Evolutionary conservation across 2,329 filamentous ascomycete genomes (phyloP), one percentile per base, ranked within the genome.

Genomic region (Plenodomus tracheiphilus): DNA sequence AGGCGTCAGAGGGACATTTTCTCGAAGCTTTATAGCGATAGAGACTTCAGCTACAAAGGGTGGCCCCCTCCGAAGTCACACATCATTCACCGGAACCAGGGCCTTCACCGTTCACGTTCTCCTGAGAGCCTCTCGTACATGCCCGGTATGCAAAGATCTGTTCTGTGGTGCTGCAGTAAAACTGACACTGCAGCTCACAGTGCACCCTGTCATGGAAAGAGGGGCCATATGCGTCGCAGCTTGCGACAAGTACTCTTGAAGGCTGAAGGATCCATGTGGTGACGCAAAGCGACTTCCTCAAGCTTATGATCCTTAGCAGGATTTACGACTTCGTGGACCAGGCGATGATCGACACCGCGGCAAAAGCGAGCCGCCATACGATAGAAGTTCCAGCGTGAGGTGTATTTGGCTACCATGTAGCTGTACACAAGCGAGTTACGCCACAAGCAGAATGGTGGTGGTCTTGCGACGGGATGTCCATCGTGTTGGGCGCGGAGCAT

Each of bases 391-490:
- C 74, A 78, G 17, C 75, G 66, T 7, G 66, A 70, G 0, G 73
- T 76, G 49, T 69, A 77, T 54, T 79, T 79, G n/a, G 60, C 63
- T 2, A 78, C 6, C 68, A 79, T 75, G 55, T 78, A 79, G 1
- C 50, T 53, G 49, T 76, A 75, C 1, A 74, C 61, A 5, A 54
- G 38, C 30, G 52, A 16, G 46, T 72, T 63, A 6, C 53, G 45
- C 15, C 43, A 38, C 37, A 46, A 30, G 41, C 11, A 43, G 22
- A 71, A 65, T 1, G 41, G 49, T 6, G 69, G 68, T 20, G 74
- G 39, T 6, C 43, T 25, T 5, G 10, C 10, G 22, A 25, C 22
- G 22, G 22, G 22, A 25, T 25, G 22, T 25, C 72, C 74, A 57
- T 77, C 75, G 51, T 74, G 63, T 2, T 53, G 60, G 17, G 76